Evolutionary conservation across 441 rosid species (phyloP).

Genomic region (Viola pubescens): DNA sequence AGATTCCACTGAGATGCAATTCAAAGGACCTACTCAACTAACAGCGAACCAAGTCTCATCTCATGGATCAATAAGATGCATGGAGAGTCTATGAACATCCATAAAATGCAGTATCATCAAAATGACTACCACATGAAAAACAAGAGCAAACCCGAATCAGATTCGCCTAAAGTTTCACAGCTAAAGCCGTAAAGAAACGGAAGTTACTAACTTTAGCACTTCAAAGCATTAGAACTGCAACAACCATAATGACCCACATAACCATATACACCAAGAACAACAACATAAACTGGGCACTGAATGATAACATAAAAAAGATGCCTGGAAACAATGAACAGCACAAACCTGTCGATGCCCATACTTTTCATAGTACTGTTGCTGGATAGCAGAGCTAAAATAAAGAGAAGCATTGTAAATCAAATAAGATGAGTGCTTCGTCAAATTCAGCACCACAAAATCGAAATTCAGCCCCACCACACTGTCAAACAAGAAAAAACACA

Average conservation of each 20-base stretch:
- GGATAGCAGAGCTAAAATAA: conserved; percentile 72
- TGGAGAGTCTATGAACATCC: too few relatives aligned
- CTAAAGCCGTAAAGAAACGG: background rate
- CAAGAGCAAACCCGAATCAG: too few relatives aligned
- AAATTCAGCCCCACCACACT: conserved; percentile 92
- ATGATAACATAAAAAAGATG: background rate
- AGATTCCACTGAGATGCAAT: background rate
- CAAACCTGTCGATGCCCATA: conserved; percentile 62
- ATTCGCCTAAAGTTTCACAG: too few relatives aligned
- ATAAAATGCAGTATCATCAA: too few relatives aligned
- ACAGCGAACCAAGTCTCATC: too few relatives aligned
- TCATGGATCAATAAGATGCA: too few relatives aligned
- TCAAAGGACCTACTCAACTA: background rate
- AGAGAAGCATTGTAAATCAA: conserved; percentile 80
- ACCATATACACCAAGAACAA: background rate
- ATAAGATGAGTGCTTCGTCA: conserved; percentile 92
- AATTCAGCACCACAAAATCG: conserved; percentile 77
- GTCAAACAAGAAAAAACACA: background rate
- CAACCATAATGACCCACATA: background rate
- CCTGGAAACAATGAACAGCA: background rate
- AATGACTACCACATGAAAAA: too few relatives aligned
- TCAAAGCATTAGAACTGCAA: background rate
- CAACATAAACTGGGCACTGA: background rate
- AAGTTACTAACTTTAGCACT: background rate
- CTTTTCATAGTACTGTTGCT: conserved; percentile 65